Evolutionary conservation across 352 stramenopile species (phyloP).

Genomic region (Globisporangium recalcitrans): DNA sequence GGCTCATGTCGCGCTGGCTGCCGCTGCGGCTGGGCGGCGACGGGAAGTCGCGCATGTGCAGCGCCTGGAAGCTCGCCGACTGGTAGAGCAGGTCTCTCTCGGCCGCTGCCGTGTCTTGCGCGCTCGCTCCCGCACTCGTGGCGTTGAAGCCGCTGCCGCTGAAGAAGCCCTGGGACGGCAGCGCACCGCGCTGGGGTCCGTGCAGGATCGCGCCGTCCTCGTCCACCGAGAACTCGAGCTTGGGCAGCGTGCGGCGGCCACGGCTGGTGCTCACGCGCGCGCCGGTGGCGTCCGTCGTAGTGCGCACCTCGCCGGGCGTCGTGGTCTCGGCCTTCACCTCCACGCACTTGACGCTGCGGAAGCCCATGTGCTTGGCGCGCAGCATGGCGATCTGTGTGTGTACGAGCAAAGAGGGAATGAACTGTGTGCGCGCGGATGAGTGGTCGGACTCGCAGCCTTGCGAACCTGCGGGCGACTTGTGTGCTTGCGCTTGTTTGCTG

Average conservation of each 20-base stretch:
- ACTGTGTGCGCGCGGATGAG: neutral
- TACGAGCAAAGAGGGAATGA: neutral
- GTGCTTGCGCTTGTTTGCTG: neutral
- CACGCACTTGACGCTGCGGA: constrained; percentile 73
- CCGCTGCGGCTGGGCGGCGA: constrained; percentile 14
- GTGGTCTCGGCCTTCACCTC: constrained; percentile 87
- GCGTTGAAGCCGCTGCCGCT: constrained; percentile 5
- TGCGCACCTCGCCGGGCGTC: constrained; percentile 70
- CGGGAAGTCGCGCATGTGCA: constrained; percentile 54
- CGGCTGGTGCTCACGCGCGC: constrained; percentile 54
- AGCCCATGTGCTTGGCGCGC: constrained; percentile 76
- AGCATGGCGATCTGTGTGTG: constrained; percentile 30
- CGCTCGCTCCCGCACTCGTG: neutral
- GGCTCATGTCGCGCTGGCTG: constrained; percentile 9
- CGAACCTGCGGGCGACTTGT: no score
- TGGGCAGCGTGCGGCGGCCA: constrained; percentile 65
- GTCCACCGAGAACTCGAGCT: constrained; percentile 83
- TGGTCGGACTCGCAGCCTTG: neutral
- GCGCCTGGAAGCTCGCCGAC: constrained; percentile 44
- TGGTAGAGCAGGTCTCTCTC: constrained; percentile 34
- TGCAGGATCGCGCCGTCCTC: constrained; percentile 78
- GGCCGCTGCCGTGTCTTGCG: constrained; percentile 14
- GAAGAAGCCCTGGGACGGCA: constrained; percentile 9
- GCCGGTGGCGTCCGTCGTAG: constrained; percentile 58
- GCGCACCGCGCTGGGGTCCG: constrained; percentile 55